These are phyloP conservation scores for Solanum hybrid DNA, from an alignment of 305 asterid species.

Conservation along the genomic window DNA sequence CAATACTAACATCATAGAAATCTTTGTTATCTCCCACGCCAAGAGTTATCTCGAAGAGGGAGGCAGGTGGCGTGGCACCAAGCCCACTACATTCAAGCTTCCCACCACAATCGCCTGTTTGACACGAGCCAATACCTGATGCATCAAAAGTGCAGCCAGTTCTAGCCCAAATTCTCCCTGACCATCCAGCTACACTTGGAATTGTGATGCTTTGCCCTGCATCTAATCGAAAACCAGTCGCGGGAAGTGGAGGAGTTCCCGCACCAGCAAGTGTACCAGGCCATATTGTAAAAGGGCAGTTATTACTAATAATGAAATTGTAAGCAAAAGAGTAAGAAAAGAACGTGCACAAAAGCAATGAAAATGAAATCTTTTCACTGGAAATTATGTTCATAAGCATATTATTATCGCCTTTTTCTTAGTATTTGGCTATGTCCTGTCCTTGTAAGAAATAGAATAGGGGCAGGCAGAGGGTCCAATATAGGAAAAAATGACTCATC, in stretches of 20 bases:
- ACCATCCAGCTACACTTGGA: constrained; percentile 59
- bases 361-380: constrained; percentile 11
- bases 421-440: not conserved
- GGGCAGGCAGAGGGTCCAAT: not conserved
- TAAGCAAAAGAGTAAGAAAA: constrained; percentile 22
- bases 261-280: constrained; percentile 74
- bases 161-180: constrained; percentile 79
- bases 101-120: constrained; percentile 82
- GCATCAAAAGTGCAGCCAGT: constrained; percentile 69
- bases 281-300: constrained; percentile 71
- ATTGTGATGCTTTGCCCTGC: constrained; percentile 44
- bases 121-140: constrained; percentile 58
- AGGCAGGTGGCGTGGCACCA: constrained; percentile 74
- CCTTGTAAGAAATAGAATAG: not conserved
- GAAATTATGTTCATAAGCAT: constrained; percentile 1
- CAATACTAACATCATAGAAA: constrained; percentile 70
- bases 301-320: constrained; percentile 47
- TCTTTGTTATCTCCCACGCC: constrained; percentile 52
- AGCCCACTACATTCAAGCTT: constrained; percentile 57
- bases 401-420: not conserved
- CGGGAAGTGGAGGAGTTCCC: constrained; percentile 52
- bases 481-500: not conserved
- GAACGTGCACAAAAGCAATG: constrained; percentile 13
- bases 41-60: constrained; percentile 71
- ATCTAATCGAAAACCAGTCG: constrained; percentile 62